Percentiles rank a stretch among this genome's conserved stretches.
phyloP scores from a whole-genome alignment of 2,329 filamentous ascomycete species.

The Xylaria sp. region DNA sequence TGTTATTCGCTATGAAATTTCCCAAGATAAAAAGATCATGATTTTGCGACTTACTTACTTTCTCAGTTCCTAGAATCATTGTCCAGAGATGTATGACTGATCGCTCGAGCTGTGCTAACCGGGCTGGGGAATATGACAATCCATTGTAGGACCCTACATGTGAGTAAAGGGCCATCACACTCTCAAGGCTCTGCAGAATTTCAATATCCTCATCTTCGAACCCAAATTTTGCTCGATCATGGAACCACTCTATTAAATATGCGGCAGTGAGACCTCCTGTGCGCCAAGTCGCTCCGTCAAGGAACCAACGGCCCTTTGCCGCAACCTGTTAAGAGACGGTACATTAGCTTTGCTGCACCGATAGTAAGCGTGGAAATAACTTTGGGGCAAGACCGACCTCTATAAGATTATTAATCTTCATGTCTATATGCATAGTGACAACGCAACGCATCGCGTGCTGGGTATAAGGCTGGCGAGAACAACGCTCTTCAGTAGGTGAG shows the following conservation, averaged over 20 bases:
- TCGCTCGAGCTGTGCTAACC: constrained; percentile 26
- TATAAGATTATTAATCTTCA: constrained; percentile 25
- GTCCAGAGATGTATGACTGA: constrained; percentile 32
- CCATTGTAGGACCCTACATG: constrained; percentile 16
- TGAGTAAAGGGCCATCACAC: constrained; percentile 30
- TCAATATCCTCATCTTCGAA: constrained; percentile 31
- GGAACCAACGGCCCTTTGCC: constrained; percentile 30
- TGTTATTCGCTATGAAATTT: background rate
- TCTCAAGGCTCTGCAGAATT: constrained; percentile 25
- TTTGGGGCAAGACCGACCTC: constrained; percentile 10
- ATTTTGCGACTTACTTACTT: background rate
- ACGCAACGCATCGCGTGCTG: constrained; percentile 30
- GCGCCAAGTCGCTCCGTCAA: constrained; percentile 27
- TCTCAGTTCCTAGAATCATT: constrained; percentile 20
- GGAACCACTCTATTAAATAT: constrained; percentile 26
- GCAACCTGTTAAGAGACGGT: constrained; percentile 15
- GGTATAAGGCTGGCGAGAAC: constrained; percentile 6
- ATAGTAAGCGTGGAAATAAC: background rate
- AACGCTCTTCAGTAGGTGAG: background rate
- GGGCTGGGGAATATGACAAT: constrained; percentile 20
- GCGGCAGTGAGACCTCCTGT: constrained; percentile 25
- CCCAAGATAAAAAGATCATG: background rate
- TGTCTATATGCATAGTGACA: constrained; percentile 23
- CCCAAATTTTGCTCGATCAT: constrained; percentile 10
- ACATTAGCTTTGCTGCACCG: background rate